Percentiles rank a stretch among this genome's conserved stretches.
These are phyloP conservation scores for Cladochytrium replicatum DNA, from an alignment of 192 early-diverging fungal species.

Conservation along the genomic window DNA sequence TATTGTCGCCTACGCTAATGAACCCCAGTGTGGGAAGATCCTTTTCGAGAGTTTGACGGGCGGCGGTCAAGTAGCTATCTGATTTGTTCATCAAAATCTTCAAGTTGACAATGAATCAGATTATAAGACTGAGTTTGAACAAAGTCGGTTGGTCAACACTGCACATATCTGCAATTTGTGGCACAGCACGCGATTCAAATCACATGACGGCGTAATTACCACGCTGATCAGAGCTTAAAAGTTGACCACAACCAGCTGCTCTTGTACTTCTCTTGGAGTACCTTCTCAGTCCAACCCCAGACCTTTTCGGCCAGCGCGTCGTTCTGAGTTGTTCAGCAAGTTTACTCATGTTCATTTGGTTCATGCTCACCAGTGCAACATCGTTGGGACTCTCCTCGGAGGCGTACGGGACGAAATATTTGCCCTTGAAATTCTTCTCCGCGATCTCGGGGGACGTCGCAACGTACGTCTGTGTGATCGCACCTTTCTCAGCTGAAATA, in stretches of 20 bases:
- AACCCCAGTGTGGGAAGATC: conserved; percentile 31
- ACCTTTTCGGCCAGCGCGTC: conserved; percentile 5
- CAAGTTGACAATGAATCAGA: no score
- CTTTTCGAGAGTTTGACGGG: conserved; percentile 29
- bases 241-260: no score
- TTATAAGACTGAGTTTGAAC: no score
- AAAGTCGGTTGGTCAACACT: no score
- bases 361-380: background rate
- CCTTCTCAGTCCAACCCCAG: conserved; percentile 24
- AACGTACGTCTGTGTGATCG: conserved; percentile 23
- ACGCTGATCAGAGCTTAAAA: no score
- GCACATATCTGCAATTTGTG: no score
- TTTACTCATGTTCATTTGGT: background rate
- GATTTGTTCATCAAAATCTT: conserved; percentile 52
- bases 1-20: background rate
- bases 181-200: no score
- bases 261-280: conserved; percentile 6
- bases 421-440: conserved; percentile 7
- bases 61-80: conserved; percentile 32
- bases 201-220: no score
- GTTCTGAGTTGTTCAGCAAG: conserved; percentile 7
- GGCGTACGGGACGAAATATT: conserved; percentile 30
- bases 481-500: conserved; percentile 21
- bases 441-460: conserved; percentile 13
- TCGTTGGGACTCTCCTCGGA: background rate